Conservation (phyloP, 257 asterid genomes). For the Leptodermis oblonga region DNA sequence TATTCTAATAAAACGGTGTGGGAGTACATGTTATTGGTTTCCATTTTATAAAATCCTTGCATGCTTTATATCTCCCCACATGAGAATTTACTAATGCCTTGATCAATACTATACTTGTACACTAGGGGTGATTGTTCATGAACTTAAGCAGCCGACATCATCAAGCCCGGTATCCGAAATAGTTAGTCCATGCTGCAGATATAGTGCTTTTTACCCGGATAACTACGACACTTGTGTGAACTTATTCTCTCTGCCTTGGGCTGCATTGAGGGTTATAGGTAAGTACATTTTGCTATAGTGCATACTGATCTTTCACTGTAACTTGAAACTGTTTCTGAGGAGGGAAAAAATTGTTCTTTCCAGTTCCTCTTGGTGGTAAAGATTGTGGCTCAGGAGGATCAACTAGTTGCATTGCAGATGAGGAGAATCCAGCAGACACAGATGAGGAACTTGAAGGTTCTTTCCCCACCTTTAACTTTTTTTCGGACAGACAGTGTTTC, state of each 20-base stretch:
- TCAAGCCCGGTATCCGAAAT: background rate
- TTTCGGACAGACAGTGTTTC: background rate
- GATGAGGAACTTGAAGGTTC: constrained; percentile 14
- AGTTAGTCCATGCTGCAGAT: background rate
- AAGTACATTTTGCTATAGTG: background rate
- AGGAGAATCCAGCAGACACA: constrained; percentile 4
- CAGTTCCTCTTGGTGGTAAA: constrained; percentile 17
- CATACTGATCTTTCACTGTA: too few relatives aligned
- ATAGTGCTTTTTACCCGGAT: constrained; percentile 18
- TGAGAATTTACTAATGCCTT: too few relatives aligned
- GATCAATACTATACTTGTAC: too few relatives aligned
- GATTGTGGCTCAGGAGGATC: background rate
- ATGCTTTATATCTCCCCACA: too few relatives aligned
- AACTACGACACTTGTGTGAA: constrained; percentile 36
- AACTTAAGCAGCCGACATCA: too few relatives aligned
- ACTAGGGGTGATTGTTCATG: background rate
- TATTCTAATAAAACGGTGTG: too few relatives aligned
- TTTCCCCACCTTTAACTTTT: background rate
- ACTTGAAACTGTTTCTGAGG: background rate
- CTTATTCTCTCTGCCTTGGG: constrained; percentile 18
- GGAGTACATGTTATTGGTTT: background rate
- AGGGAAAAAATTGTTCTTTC: background rate
- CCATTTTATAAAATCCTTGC: too few relatives aligned
- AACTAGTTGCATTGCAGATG: background rate
- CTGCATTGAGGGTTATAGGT: constrained; percentile 16